phyloP scores from a whole-genome alignment of 106 monocot species.

The Acorus gramineus region DNA sequence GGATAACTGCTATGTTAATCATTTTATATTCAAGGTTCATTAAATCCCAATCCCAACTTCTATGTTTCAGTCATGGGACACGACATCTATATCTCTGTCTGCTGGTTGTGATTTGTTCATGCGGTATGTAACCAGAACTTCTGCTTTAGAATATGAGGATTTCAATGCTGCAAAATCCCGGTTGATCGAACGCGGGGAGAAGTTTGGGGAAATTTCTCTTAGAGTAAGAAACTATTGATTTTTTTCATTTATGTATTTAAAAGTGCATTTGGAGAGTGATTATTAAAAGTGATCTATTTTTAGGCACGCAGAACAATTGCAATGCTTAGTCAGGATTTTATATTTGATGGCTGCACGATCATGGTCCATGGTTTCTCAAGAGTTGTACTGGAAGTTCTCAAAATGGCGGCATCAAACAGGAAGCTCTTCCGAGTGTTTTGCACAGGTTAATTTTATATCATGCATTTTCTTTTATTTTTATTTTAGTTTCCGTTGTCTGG shows the following conservation, averaged over 20 bases:
- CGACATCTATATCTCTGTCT: conserved; percentile 85
- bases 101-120: conserved; percentile 96
- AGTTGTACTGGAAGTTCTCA: conserved; percentile 87
- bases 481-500: not conserved
- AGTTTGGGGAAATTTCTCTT: conserved; percentile 90
- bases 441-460: conserved; percentile 40
- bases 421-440: conserved; percentile 89
- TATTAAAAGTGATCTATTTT: not conserved
- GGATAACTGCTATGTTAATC: too few species aligned
- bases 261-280: too few species aligned
- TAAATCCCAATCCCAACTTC: not conserved
- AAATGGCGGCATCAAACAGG: conserved; percentile 62
- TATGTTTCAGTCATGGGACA: conserved; percentile 73
- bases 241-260: too few species aligned
- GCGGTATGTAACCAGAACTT: conserved; percentile 89
- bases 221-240: conserved; percentile 30
- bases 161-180: conserved; percentile 84
- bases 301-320: conserved; percentile 88
- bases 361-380: conserved; percentile 93
- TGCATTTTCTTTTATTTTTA: not conserved
- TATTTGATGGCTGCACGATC: conserved; percentile 88
- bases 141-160: conserved; percentile 88
- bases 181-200: conserved; percentile 89
- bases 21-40: too few species aligned
- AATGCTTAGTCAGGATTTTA: conserved; percentile 92